Base-by-base conservation (phyloP, 306 rosid genomes). In the Gastrolobium bilobum region DNA sequence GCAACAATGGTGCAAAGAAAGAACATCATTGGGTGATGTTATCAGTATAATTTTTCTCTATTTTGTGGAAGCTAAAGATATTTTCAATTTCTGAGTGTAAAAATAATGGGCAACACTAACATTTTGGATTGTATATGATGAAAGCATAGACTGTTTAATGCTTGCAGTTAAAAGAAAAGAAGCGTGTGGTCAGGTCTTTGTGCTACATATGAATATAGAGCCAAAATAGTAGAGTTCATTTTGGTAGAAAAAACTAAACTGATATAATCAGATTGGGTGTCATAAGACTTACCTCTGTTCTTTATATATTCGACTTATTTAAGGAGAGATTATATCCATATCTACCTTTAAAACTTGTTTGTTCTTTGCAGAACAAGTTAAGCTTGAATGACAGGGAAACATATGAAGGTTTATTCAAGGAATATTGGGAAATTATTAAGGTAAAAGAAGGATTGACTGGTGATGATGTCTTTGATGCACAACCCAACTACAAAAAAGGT, bases 401-500 rank as follows among this genome's bases (percentile, higher is more conserved):
- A 15, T 77, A 78, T 7, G 97, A 94, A 84, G 73, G 87, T 75
- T 84, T 92, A 6, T 92, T 94, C 87, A 92, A 90, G 86, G 92
- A 87, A 78, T 94, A 89, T 68, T 92, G 97, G 97, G 94, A 87
- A 5, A 83, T 88, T 48, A 50, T 92, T 33, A 89, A 89, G 85
- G 73, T 10, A 50, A 64, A 84, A 29, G 97, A 94, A 87, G 87
- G 91, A 42, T 68, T 89, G 63, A 84, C 77, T 5, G 30, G 62
- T 57, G 83, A 54, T 34, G 87, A 77, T 79, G 54, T 88, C 35
- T 39, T 35, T 57, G 59, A 63, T 4, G 85, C 84, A 29, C 68
- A 59, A 38, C 6, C 52, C 34, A 44, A 52, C 40, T 26, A 63
- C 53, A 73, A 73, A 78, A 84, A 74, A 80, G 68, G 68, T 44